Evolutionary conservation across 2,329 filamentous ascomycete species (phyloP).

Genomic region (Talaromyces sp.): DNA sequence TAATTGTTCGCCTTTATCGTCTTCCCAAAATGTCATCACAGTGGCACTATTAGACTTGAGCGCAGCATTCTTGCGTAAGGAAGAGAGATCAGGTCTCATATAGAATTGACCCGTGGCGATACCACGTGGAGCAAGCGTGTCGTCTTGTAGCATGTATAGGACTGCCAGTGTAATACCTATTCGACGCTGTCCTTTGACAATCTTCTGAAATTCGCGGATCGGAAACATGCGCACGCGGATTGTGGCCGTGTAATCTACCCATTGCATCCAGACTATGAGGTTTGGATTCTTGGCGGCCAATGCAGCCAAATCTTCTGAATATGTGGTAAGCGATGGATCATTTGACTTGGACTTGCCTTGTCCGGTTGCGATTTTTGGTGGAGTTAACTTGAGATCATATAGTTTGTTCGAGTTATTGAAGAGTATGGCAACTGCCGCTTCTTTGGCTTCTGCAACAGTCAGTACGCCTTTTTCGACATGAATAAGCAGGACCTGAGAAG

Average conservation of each 20-base stretch:
- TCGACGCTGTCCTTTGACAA: slow-evolving; percentile 46
- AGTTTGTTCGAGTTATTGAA: slow-evolving; percentile 75
- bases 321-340: not conserved
- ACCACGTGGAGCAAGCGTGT: slow-evolving; percentile 52
- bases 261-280: slow-evolving; percentile 69
- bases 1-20: slow-evolving; percentile 52
- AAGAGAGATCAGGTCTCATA: slow-evolving; percentile 63
- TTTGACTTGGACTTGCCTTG: not conserved
- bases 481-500: slow-evolving; percentile 58
- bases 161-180: slow-evolving; percentile 63
- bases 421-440: slow-evolving; percentile 63
- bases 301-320: slow-evolving; percentile 32
- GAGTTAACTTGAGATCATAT: slow-evolving; percentile 57
- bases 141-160: slow-evolving; percentile 66
- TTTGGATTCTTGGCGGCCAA: slow-evolving; percentile 52
- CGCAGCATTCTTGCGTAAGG: slow-evolving; percentile 57
- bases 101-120: slow-evolving; percentile 63
- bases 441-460: slow-evolving; percentile 58
- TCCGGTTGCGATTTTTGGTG: slow-evolving; percentile 21
- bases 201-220: slow-evolving; percentile 52
- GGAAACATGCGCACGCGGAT: slow-evolving; percentile 66
- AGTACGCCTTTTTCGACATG: slow-evolving; percentile 64
- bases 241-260: slow-evolving; percentile 73
- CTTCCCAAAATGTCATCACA: slow-evolving; percentile 64
- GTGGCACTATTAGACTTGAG: slow-evolving; percentile 58